Conservation (phyloP, 2,329 filamentous ascomycete genomes). For the Diaporthe sp. region DNA sequence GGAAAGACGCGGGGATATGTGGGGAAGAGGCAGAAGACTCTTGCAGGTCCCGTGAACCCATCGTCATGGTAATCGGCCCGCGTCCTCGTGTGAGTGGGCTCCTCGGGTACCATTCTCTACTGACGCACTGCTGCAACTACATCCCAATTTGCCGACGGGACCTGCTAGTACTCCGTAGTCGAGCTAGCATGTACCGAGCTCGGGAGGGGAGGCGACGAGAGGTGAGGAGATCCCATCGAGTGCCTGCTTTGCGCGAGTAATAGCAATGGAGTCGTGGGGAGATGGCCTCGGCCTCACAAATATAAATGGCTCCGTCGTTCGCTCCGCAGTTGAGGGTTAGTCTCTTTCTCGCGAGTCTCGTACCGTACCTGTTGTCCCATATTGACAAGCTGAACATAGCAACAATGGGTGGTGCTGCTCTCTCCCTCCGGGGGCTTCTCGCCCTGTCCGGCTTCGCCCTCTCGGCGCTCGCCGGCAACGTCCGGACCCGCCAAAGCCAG, state of each 20-base stretch:
- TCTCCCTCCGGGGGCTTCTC: slow-evolving; percentile 26
- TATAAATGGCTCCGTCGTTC: slow-evolving; percentile 6
- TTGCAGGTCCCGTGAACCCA: slow-evolving; percentile 20
- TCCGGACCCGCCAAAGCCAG: slow-evolving; percentile 5
- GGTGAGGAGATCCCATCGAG: not conserved
- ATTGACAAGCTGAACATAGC: slow-evolving; percentile 27
- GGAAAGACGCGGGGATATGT: slow-evolving; percentile 32
- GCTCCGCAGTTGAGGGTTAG: not conserved
- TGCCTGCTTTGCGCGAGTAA: slow-evolving; percentile 19
- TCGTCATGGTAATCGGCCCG: slow-evolving; percentile 30
- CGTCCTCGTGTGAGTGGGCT: not conserved
- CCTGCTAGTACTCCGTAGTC: not conserved
- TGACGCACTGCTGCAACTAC: not conserved
- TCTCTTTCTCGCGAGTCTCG: not conserved
- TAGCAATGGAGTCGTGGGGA: slow-evolving; percentile 20
- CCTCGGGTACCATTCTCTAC: not conserved
- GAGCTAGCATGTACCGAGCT: slow-evolving; percentile 20
- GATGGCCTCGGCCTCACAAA: not conserved
- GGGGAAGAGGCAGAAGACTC: not conserved
- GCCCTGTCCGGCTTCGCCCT: slow-evolving; percentile 27
- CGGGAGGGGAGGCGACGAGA: not conserved
- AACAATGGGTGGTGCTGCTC: slow-evolving; percentile 19
- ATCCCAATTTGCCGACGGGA: slow-evolving; percentile 2
- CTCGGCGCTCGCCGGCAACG: slow-evolving; percentile 24
- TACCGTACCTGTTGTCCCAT: not conserved